Evolutionary conservation across 2,329 filamentous ascomycete genomes (phyloP), one percentile per base, ranked within the genome.

Genomic region (Aspergillus ochraceoroseus): DNA sequence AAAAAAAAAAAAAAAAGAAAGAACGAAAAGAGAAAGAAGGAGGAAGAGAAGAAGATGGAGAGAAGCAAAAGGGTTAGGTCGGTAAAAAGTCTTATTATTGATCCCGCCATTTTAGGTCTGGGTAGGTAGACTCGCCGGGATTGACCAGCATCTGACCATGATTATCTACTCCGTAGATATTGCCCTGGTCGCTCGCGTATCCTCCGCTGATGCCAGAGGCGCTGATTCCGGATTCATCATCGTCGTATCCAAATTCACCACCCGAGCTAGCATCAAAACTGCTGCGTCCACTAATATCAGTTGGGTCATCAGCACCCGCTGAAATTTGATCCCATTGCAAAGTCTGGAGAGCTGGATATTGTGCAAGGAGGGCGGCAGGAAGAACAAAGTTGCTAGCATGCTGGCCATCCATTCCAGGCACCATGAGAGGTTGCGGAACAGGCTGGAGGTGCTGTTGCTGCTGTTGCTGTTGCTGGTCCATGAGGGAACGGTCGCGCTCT

Each of bases 311-410:
- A 43, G 82, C 74, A 12, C 80, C 79, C 5, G 74, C 67, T 3
- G 72, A 72, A n/a, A 83, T 76, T 28, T 82, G 77, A 59, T 94
- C 76, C 89, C 90, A 96, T 58, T 90, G 89, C 61, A 96, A 77
- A 38, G 82, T 84, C 15, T 89, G 88, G n/a, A 98, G 70, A 3
- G 87, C 89, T 8, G 92, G 92, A 63, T 95, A 96, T 58, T 96
- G 92, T 12, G 85, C 85, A 26, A 96, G 70, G 34, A 98, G 70
- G 1, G 90, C 90, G 3, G 86, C 85, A 1, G 92, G 92, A n/a
- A 96, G 74, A 25, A 76, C 72, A 59, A 85, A 86, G 51, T 80
- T 76, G 53, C 80, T 73, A 1, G 53, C 50, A 67, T 77, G 63
- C 72, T 80, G 44, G 3, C 76, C 74, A 5, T 75, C 71, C 52